phyloP scores from a whole-genome alignment of 2,329 filamentous ascomycete species.

The Apiospora pterosperma region DNA sequence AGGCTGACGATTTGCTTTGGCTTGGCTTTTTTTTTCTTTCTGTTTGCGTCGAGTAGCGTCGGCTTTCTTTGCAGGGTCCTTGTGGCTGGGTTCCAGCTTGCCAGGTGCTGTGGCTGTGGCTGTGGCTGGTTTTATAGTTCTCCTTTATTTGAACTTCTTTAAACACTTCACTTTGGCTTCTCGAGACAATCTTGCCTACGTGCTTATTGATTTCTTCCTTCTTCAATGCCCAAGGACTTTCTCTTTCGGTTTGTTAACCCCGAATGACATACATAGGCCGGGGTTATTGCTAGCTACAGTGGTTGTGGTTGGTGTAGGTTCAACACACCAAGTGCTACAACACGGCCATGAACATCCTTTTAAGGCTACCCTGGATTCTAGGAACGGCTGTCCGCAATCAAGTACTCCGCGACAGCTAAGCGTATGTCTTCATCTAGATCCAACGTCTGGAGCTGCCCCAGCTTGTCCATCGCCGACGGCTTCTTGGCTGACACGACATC shows the following conservation, averaged over 20 bases:
- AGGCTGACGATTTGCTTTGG: not conserved
- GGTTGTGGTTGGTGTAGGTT: too few relatives aligned
- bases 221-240: too few relatives aligned
- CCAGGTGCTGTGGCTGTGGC: not conserved
- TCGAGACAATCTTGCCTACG: too few relatives aligned
- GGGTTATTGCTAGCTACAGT: too few relatives aligned
- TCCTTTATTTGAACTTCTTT: not conserved
- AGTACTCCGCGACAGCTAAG: constrained; percentile 1
- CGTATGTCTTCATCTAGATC: not conserved
- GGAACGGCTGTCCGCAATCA: not conserved
- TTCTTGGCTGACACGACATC: not conserved
- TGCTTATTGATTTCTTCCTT: too few relatives aligned
- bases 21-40: not conserved
- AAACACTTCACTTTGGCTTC: too few relatives aligned
- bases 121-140: not conserved
- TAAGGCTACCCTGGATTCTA: not conserved
- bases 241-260: too few relatives aligned
- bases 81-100: not conserved
- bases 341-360: not conserved
- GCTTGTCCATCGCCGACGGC: not conserved
- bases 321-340: too few relatives aligned
- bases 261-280: too few relatives aligned
- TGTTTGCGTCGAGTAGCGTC: not conserved
- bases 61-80: not conserved
- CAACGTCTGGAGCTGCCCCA: constrained; percentile 5